phyloP scores from a whole-genome alignment of 306 rosid species.

The Arachis stenosperma region DNA sequence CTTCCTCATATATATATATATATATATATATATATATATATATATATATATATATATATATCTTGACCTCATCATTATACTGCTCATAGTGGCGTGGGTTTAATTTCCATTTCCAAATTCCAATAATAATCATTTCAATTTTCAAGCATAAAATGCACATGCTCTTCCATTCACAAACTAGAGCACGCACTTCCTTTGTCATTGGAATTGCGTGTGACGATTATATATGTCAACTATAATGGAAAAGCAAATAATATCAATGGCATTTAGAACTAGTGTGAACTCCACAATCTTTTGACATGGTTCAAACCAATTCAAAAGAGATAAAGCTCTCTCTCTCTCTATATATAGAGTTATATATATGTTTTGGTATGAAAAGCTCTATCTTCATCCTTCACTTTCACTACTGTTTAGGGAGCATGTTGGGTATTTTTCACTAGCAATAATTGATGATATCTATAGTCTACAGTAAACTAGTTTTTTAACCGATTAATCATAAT shows the following conservation, averaged over 20 bases:
- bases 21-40: background rate
- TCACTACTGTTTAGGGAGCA: slow-evolving; percentile 1
- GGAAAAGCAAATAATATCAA: background rate
- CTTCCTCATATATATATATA: background rate
- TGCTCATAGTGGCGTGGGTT: background rate
- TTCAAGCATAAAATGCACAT: slow-evolving; percentile 2
- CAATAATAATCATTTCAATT: background rate
- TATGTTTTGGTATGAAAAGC: background rate
- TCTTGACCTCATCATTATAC: slow-evolving; percentile 7
- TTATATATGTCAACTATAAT: slow-evolving; percentile 4
- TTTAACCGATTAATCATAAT: too few species aligned
- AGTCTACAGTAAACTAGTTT: too few species aligned
- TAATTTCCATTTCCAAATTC: too few species aligned
- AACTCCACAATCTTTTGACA: background rate
- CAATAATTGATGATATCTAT: slow-evolving; percentile 23
- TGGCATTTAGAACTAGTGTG: background rate
- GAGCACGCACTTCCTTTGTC: background rate
- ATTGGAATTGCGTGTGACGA: slow-evolving; percentile 2
- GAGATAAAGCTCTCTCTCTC: background rate
- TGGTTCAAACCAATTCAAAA: slow-evolving; percentile 11
- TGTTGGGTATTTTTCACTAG: slow-evolving; percentile 1
- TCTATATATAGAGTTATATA: too few species aligned
- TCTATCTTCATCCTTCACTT: background rate
- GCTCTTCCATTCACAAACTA: background rate
- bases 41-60: background rate